Percentiles rank a stretch among this genome's conserved stretches.
Conservation (phyloP, 805 yeast genomes). For the Sugiyamaella marilandica region DNA sequence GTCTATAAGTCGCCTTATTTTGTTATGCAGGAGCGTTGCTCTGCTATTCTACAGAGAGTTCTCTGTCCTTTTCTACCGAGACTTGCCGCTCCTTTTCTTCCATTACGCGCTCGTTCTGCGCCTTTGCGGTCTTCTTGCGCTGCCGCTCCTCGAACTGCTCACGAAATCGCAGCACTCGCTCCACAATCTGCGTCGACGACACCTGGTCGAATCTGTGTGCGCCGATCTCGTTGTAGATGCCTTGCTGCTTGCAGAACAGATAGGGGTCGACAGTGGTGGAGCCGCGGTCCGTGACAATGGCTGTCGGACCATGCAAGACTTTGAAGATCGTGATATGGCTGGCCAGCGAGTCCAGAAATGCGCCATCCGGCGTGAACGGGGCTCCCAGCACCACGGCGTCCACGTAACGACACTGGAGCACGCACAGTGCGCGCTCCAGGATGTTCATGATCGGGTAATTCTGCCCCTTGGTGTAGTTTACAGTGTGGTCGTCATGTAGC, state of each 20-base stretch:
- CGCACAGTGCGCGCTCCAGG: conserved; percentile 80
- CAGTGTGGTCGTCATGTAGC: conserved; percentile 53
- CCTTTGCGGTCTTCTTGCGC: conserved; percentile 77
- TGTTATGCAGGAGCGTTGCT: no score
- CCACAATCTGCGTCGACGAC: conserved; percentile 65
- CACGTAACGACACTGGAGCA: conserved; percentile 79
- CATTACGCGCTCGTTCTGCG: conserved; percentile 44
- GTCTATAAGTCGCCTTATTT: no score
- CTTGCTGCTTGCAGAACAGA: conserved; percentile 31
- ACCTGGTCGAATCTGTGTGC: conserved; percentile 59
- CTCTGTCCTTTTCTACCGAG: no score
- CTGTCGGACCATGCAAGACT: conserved; percentile 59
- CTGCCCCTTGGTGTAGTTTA: conserved; percentile 52
- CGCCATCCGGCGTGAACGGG: conserved; percentile 46
- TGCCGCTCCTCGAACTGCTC: conserved; percentile 82
- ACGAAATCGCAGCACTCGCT: conserved; percentile 65
- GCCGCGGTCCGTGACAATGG: conserved; percentile 34
- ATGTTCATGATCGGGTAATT: conserved; percentile 83
- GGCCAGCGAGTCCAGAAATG: conserved; percentile 35
- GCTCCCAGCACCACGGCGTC: conserved; percentile 74
- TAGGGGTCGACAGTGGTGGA: conserved; percentile 37
- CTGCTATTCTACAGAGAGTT: no score
- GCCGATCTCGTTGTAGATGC: conserved; percentile 41
- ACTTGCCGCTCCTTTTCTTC: conserved; percentile 22
- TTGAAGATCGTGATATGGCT: conserved; percentile 33